Percentiles rank a stretch among this genome's conserved stretches.
Conservation (phyloP, 352 stramenopile genomes). For the Lagenidium giganteum region DNA sequence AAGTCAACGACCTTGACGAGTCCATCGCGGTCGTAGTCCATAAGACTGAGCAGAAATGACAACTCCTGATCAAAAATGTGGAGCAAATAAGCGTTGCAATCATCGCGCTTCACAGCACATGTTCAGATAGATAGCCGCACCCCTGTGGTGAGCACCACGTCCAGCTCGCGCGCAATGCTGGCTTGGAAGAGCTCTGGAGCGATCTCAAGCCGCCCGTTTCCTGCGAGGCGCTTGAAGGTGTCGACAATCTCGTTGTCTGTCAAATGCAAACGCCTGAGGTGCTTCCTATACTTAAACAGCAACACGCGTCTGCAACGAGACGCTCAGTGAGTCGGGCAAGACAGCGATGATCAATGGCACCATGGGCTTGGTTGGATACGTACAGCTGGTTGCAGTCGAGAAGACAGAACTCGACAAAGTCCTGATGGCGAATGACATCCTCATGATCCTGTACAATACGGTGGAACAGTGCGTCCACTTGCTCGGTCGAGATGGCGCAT, state of each 20-base stretch:
- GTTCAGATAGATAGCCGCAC: constrained; percentile 20
- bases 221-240: constrained; percentile 56
- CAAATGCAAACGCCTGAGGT: constrained; percentile 50
- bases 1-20: constrained; percentile 67
- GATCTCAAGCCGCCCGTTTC: constrained; percentile 28
- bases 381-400: constrained; percentile 77
- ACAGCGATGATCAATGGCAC: neutral
- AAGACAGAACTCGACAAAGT: constrained; percentile 81
- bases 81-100: neutral
- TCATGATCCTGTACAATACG: constrained; percentile 53
- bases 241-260: constrained; percentile 78
- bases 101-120: neutral
- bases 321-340: too few relatives aligned
- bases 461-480: constrained; percentile 72
- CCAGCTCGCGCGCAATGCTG: constrained; percentile 59
- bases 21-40: constrained; percentile 67
- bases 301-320: constrained; percentile 57
- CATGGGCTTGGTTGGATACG: too few relatives aligned
- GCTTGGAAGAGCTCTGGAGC: constrained; percentile 54
- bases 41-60: constrained; percentile 47
- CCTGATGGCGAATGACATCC: constrained; percentile 50
- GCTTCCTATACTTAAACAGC: constrained; percentile 69
- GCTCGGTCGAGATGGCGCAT: constrained; percentile 58
- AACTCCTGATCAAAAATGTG: constrained; percentile 37
- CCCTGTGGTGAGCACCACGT: constrained; percentile 73